Base-by-base conservation (phyloP, 345 rosid genomes). In the Citrus unshiu region DNA sequence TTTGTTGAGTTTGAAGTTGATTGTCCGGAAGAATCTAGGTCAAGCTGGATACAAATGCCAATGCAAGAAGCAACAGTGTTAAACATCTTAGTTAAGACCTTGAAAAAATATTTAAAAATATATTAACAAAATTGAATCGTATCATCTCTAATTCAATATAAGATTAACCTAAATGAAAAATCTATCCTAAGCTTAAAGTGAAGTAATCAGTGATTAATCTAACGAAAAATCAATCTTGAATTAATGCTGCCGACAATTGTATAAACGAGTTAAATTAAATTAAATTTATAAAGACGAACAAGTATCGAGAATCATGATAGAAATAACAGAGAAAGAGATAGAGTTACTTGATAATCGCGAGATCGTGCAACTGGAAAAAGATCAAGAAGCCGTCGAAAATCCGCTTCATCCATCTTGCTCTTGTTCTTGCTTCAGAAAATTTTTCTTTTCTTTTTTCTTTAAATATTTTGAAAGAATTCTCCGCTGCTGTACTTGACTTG, bases 281-380 rank as follows among this genome's bases (percentile, higher is more conserved):
- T 21, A 6, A 19, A 34, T 65, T 32, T 1, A 65, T 10, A 34
- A 34, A 35, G 2, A 35, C 70, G 46, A 64, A 32, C 40, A 32
- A 32, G 68, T 14, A 19, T 64, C 8, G 12, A 7, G 9, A 27
- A 63, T 30, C 7, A 14, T 6, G 7, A 16, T 39, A 70, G 66
- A 22, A 73, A 39, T 9, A 57, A 70, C 29, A 32, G 77, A 57
- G 21, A 64, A 65, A 62, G 58, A 59, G 80, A 74, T 49, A 25
- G 66, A 58, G 13, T 62, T 84, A 93, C 98, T 75, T 80, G 83
- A 81, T 84, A 88, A 82, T 93, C 89, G 70, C 91, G 93, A 85
- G 96, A 74, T 70, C 99, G 90, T 64, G 89, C 93, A 74, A 93
- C 85, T 25, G 97, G 98, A 86, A 93, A 95, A 83, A 90, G 92